phyloP scores from a whole-genome alignment of 306 rosid species.

The Canavalia ensiformis region DNA sequence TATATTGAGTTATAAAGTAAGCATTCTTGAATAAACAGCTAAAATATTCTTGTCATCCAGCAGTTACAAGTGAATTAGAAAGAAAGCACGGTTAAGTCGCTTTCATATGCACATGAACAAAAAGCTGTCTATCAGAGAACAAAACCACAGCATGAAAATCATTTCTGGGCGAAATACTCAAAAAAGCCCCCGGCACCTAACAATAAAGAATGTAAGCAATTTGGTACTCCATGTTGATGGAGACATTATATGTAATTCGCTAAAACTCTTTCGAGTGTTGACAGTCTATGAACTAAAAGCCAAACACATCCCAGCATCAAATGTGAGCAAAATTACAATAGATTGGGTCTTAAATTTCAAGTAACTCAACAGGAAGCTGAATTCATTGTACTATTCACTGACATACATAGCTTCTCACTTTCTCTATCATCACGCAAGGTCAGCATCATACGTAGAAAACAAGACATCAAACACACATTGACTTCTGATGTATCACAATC shows the following conservation, averaged over 20 bases:
- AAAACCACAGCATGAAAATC: background rate
- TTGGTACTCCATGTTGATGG: background rate
- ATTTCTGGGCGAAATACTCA: background rate
- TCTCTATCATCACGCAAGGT: conserved; percentile 39
- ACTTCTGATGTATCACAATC: conserved; percentile 24
- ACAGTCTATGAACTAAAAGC: background rate
- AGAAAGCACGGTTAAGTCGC: background rate
- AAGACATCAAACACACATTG: conserved; percentile 30
- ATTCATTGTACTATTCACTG: background rate
- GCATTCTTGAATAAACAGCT: conserved; percentile 12
- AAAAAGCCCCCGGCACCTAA: background rate
- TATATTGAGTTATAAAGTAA: conserved; percentile 9
- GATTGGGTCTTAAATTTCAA: background rate
- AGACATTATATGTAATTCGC: conserved; percentile 14
- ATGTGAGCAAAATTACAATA: conserved; percentile 6
- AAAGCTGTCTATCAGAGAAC: conserved; percentile 22
- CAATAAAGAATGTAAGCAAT: background rate
- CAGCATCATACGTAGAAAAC: conserved; percentile 11
- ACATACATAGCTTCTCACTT: conserved; percentile 6
- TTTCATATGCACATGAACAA: conserved; percentile 15
- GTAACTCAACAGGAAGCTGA: conserved; percentile 15
- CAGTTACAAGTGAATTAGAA: conserved; percentile 11
- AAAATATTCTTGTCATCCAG: conserved; percentile 27
- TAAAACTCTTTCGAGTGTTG: background rate
- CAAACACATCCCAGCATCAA: background rate